Base-by-base conservation (phyloP, 192 early-diverging fungal genomes). In the Neocallimastix lanati region DNA sequence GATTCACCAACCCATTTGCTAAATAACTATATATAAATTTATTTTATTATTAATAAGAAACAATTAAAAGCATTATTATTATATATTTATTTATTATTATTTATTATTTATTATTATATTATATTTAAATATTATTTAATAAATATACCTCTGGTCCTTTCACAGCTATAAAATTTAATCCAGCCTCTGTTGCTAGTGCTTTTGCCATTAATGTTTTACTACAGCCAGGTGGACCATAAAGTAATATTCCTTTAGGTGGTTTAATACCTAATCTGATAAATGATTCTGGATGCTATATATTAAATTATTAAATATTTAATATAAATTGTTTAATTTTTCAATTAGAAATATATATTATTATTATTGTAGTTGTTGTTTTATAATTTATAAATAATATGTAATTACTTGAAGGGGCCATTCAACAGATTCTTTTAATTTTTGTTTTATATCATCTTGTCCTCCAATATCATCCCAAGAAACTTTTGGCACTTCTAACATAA, bases 1-100 rank as follows among this genome's bases (percentile, higher is more conserved):
- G 95, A 96, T 81, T 99, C 98, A 29, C 98, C 98, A 12, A 99
- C 98, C 96, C 96, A 99, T 83, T 98, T 99, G 87, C 95, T 98
- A 82, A 98, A 96, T 16, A 98, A 85, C 93, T 94, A 78, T 33
- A 33, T 33, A 33, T 33, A 13, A 28, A 80, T 28, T 83, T n/a
- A 84, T 27, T 80, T 28, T 28, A 11, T 5, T 25, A 82, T 25
- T 14, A 82, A 25, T 13, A 77, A 76, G 11, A 12, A 11, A n/a
- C 15, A 18, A 13, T 37, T 1, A 13, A 76, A n/a, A n/a, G n/a
- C n/a, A n/a, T n/a, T n/a, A n/a, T n/a, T n/a, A n/a, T n/a, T n/a
- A n/a, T n/a, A n/a, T n/a, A n/a, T n/a, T n/a, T n/a, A n/a, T n/a
- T n/a, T n/a, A n/a, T n/a, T n/a, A n/a, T n/a, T n/a, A n/a, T n/a